Conservation (phyloP, 2,329 filamentous ascomycete species). For the Nemania sp. region DNA sequence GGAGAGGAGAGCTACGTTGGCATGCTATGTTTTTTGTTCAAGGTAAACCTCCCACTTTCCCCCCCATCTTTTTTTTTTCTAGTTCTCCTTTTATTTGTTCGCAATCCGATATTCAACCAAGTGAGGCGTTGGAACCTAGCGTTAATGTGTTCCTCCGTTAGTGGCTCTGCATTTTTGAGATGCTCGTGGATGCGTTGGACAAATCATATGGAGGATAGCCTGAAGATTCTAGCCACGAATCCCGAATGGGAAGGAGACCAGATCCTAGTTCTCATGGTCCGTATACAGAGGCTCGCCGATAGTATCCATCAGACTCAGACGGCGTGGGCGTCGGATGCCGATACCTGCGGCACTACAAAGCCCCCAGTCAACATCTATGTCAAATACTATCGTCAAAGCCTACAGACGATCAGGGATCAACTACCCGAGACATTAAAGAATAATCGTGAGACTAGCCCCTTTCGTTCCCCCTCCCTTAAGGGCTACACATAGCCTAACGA, state of each 20-base stretch:
- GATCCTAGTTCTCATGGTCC: slow-evolving; percentile 46
- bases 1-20: slow-evolving; percentile 39
- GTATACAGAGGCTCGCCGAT: slow-evolving; percentile 33
- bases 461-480: background rate
- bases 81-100: background rate
- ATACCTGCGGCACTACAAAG: slow-evolving; percentile 14
- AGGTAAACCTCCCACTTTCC: slow-evolving; percentile 30
- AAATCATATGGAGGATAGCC: slow-evolving; percentile 60
- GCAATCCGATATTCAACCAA: background rate
- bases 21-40: slow-evolving; percentile 38
- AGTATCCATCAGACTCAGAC: slow-evolving; percentile 30
- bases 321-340: slow-evolving; percentile 2
- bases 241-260: slow-evolving; percentile 55
- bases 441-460: slow-evolving; percentile 37
- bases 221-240: slow-evolving; percentile 50
- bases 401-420: slow-evolving; percentile 35
- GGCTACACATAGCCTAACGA: no score
- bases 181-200: slow-evolving; percentile 57
- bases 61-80: background rate
- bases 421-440: slow-evolving; percentile 34
- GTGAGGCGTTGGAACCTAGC: background rate
- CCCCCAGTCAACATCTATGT: slow-evolving; percentile 36
- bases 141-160: slow-evolving; percentile 13
- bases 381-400: slow-evolving; percentile 36
- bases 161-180: slow-evolving; percentile 35